Evolutionary conservation across 2,329 filamentous ascomycete genomes (phyloP).

Genomic region (Botrytis byssoidea): DNA sequence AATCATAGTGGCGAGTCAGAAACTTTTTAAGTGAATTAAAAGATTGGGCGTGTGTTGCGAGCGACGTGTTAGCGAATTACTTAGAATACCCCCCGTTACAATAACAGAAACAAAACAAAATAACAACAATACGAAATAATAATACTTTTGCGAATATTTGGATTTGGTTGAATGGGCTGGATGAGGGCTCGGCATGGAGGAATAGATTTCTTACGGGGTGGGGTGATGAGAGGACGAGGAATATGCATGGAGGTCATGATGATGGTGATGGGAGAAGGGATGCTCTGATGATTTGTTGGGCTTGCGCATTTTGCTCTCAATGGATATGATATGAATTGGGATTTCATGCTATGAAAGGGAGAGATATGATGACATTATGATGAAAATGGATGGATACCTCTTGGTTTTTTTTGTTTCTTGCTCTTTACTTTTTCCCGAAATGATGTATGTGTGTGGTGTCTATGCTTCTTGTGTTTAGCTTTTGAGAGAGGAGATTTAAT

Average conservation of each 20-base stretch:
- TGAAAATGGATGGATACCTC: conserved; percentile 7
- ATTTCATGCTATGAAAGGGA: background rate
- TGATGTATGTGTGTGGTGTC: background rate
- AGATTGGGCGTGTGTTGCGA: background rate
- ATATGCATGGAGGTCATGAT: background rate
- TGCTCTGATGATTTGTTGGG: background rate
- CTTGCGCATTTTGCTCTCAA: background rate
- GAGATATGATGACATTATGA: conserved; percentile 7
- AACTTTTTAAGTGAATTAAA: conserved; percentile 47
- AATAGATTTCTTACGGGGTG: background rate
- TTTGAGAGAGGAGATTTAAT: background rate
- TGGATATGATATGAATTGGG: conserved; percentile 1
- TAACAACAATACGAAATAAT: conserved; percentile 8
- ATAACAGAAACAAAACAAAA: conserved; percentile 1
- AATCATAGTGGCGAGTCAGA: conserved; percentile 49
- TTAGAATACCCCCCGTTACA: conserved; percentile 12
- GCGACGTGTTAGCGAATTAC: background rate
- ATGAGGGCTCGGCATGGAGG: background rate
- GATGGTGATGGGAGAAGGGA: background rate
- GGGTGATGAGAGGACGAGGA: background rate
- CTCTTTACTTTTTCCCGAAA: background rate
- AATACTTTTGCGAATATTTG: conserved; percentile 1
- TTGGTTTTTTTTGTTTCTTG: background rate
- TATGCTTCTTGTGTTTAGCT: conserved; percentile 2
- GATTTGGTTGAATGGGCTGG: background rate